phyloP scores from a whole-genome alignment of 164 flowering plant genomes.

The Umbilicus rupestris region DNA sequence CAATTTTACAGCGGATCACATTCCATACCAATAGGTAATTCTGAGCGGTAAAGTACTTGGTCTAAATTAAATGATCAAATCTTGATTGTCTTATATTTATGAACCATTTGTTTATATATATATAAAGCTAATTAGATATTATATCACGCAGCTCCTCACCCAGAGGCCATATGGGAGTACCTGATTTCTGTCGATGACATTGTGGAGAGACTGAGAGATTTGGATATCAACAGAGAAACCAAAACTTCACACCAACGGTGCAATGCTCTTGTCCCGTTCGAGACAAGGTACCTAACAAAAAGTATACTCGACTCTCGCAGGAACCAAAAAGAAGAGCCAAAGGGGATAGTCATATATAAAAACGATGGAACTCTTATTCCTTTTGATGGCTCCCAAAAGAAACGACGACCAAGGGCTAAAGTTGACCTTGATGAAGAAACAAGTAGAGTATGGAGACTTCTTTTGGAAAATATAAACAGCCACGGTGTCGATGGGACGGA shows the following conservation, averaged over 20 bases:
- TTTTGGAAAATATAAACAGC: constrained; percentile 50
- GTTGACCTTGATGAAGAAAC: constrained; percentile 91
- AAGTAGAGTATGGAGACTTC: constrained; percentile 72
- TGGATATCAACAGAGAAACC: constrained; percentile 31
- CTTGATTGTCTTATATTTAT: neutral
- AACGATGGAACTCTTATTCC: constrained; percentile 53
- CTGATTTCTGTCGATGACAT: constrained; percentile 31
- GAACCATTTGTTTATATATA: neutral
- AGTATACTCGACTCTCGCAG: neutral
- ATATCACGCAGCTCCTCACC: neutral
- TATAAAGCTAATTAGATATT: neutral
- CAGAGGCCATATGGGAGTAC: neutral
- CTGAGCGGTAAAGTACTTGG: neutral
- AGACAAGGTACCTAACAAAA: constrained; percentile 7
- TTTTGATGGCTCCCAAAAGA: constrained; percentile 34
- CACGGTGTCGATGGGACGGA: constrained; percentile 64
- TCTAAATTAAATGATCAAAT: neutral
- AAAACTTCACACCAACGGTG: constrained; percentile 1
- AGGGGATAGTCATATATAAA: constrained; percentile 52
- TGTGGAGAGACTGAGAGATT: constrained; percentile 21
- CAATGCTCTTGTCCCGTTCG: constrained; percentile 23
- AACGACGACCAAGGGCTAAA: constrained; percentile 55
- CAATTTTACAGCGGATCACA: neutral
- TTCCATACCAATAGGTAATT: neutral
- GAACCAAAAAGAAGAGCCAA: constrained; percentile 13